Base-by-base conservation (phyloP, 108 stramenopile genomes). In the Conticribra guillardii region DNA sequence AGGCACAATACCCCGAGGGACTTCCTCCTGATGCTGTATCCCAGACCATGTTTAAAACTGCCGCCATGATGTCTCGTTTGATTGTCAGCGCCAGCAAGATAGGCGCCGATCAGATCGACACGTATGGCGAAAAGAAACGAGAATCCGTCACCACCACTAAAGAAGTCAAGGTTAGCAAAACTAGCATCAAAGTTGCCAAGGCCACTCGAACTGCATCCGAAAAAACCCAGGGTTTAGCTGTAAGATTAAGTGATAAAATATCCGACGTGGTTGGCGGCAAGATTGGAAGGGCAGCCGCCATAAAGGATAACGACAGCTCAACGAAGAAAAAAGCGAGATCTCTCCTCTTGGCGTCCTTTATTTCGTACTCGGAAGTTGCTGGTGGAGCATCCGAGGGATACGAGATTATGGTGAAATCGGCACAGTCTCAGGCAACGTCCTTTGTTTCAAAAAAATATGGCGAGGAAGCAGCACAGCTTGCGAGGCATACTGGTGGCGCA, bases 371-470 rank as follows among this genome's bases (percentile, higher is more conserved):
- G 0, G 72, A 73, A 56, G 41, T 73, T 17, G 64, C 54, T 27
- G 34, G 31, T 23, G 72, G 72, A 0, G 72, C 64, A 1, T 54
- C 64, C 7, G 64, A 73, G 37, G 52, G 54, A 16, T 73, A 73
- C 23, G 72, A 73, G 26, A 41, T 46, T 26, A 54, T 73, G 53
- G 72, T 73, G 5, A 65, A 64, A 23, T 50, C 46, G 26, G 72
- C 72, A 1, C 37, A 73, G 64, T 26, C 41, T 17, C 64, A 73
- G 64, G 46, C 72, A 16, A 61, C 60, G 0, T 1, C 72, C 9
- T 73, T 65, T 32, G 64, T 73, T 2, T 44, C 72, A 4, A 49
- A 34, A 14, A 73, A 73, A 31, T 73, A 61, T 65, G 72, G 72
- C 22, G 24, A 66, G n/a, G 53, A 54, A n/a, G 72, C 72, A 18